These are phyloP conservation scores for Zygoascus sp. DNA, from an alignment of 1,139 yeast genomes.

Conservation along the genomic window DNA sequence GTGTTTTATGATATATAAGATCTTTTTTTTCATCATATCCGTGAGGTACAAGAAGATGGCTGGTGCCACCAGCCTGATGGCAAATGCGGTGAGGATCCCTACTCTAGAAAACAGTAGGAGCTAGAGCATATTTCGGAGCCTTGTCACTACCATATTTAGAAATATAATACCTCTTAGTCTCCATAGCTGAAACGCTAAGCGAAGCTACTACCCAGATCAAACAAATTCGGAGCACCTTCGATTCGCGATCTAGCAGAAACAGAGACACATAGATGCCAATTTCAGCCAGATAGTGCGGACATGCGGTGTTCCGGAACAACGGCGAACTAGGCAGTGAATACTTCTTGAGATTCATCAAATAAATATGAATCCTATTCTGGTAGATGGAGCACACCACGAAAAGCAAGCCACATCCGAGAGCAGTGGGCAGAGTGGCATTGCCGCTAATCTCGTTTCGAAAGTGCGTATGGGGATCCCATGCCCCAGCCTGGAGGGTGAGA, in stretches of 20 bases:
- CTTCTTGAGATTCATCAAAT: slow-evolving; percentile 57
- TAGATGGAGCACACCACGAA: slow-evolving; percentile 47
- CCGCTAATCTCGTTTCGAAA: not conserved
- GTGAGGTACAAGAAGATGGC: not conserved
- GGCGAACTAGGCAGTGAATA: slow-evolving; percentile 60
- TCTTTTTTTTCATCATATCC: not conserved
- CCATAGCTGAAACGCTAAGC: slow-evolving; percentile 58
- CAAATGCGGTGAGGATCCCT: not conserved
- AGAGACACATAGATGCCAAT: slow-evolving; percentile 49
- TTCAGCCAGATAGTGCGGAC: slow-evolving; percentile 85
- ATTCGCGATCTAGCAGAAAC: slow-evolving; percentile 13
- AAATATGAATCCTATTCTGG: slow-evolving; percentile 57
- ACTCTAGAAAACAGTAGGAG: slow-evolving; percentile 23
- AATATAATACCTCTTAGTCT: slow-evolving; percentile 52
- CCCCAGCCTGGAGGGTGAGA: slow-evolving; percentile 35
- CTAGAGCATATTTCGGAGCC: slow-evolving; percentile 30
- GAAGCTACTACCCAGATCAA: slow-evolving; percentile 61
- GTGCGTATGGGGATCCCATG: slow-evolving; percentile 5
- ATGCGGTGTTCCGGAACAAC: slow-evolving; percentile 49
- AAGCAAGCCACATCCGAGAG: slow-evolving; percentile 15
- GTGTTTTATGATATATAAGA: not conserved
- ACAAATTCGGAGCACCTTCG: slow-evolving; percentile 16
- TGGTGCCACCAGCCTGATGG: too few species aligned
- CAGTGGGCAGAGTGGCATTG: not conserved
- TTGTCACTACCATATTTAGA: slow-evolving; percentile 22